A percentile compares a stretch with the other conserved stretches of the same genome.
phyloP scores from a whole-genome alignment of 2,329 filamentous ascomycete genomes.

The Claviceps cyperi region DNA sequence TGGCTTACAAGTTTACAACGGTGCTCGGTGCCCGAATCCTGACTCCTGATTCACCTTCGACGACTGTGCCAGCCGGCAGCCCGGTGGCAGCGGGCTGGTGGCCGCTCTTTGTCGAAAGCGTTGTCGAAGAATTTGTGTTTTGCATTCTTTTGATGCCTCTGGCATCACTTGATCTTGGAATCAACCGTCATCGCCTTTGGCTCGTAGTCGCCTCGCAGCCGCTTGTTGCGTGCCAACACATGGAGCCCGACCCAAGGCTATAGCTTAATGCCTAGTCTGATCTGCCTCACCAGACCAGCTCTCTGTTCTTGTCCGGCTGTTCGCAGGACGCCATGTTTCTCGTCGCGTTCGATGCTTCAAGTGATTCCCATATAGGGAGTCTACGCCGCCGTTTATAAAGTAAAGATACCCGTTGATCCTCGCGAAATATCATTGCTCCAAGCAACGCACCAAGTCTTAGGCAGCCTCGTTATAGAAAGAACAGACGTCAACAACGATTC shows the following conservation, averaged over 20 bases:
- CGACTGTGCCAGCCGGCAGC: constrained; percentile 3
- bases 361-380: background rate
- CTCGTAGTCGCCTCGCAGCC: background rate
- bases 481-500: background rate
- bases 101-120: background rate
- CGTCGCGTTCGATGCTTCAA: background rate
- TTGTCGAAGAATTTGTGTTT: background rate
- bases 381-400: background rate
- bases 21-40: constrained; percentile 4
- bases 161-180: background rate
- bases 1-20: background rate
- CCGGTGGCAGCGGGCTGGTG: background rate
- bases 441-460: background rate
- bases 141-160: background rate
- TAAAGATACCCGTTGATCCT: background rate
- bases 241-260: background rate
- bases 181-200: background rate
- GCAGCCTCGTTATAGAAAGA: background rate
- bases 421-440: background rate
- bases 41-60: background rate
- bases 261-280: background rate
- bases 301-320: background rate
- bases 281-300: background rate
- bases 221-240: background rate
- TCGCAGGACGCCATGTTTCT: background rate